phyloP scores from a whole-genome alignment of 2,329 filamentous ascomycete genomes.

The Cladosporium sp. region DNA sequence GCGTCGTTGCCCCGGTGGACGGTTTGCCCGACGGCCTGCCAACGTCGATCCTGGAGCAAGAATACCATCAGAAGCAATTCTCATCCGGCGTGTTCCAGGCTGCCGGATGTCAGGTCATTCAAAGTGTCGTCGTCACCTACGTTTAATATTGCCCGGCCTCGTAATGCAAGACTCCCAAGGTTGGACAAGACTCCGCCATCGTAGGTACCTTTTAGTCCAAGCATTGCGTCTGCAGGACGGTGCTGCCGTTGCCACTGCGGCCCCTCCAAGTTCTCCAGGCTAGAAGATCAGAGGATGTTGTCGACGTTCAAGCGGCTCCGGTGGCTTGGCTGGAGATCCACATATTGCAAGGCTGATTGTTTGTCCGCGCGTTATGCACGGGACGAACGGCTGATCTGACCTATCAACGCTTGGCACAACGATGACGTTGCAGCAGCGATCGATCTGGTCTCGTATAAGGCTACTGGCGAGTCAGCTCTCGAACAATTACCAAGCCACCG shows the following conservation, averaged over 20 bases:
- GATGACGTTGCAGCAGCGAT: slow-evolving; percentile 4
- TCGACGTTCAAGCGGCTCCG: slow-evolving; percentile 5
- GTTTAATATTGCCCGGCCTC: neutral
- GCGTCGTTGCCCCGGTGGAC: slow-evolving; percentile 10
- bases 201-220: neutral
- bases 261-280: neutral
- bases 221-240: neutral
- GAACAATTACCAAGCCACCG: neutral
- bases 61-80: neutral
- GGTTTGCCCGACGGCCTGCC: neutral
- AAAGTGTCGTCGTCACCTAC: neutral
- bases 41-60: neutral
- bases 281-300: slow-evolving; percentile 4
- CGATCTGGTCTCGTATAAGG: slow-evolving; percentile 3
- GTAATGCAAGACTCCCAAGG: slow-evolving; percentile 9
- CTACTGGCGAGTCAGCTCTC: neutral
- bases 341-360: slow-evolving; percentile 14
- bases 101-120: neutral
- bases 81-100: neutral
- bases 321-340: slow-evolving; percentile 9
- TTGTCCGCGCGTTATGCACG: slow-evolving; percentile 15
- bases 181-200: slow-evolving; percentile 3
- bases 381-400: slow-evolving; percentile 2
- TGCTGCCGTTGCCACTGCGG: neutral
- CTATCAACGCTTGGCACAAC: slow-evolving; percentile 6